Evolutionary conservation across 1,284 basidiomycete species (phyloP).

Genomic region (Puccinia triticina): DNA sequence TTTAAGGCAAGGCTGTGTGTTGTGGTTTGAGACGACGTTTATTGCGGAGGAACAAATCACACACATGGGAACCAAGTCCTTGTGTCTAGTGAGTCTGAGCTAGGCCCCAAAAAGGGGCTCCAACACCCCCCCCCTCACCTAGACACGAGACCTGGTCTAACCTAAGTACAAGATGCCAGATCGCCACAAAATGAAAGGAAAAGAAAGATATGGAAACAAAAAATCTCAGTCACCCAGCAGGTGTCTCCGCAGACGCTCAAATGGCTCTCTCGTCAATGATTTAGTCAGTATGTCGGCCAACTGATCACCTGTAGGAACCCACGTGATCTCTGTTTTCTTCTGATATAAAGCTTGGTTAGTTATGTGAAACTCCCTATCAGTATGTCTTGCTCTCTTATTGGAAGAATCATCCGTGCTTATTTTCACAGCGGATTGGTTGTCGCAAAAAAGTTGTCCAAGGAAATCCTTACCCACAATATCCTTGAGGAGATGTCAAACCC

Average conservation of each 20-base stretch:
- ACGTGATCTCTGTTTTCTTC: not conserved
- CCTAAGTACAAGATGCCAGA: no score
- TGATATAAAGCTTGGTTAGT: no score
- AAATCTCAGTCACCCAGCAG: no score
- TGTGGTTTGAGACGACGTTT: no score
- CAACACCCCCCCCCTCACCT: no score
- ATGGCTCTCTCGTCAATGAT: not conserved
- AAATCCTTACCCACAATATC: not conserved
- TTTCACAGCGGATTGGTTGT: constrained; percentile 5
- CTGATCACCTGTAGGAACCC: not conserved
- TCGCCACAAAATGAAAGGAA: no score
- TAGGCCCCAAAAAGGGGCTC: no score
- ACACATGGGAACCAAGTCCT: no score
- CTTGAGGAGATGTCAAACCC: not conserved
- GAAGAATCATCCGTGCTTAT: constrained; percentile 4
- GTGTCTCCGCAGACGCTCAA: not conserved
- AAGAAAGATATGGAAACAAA: no score
- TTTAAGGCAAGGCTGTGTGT: not conserved
- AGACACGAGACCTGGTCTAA: no score
- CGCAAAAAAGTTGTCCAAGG: not conserved
- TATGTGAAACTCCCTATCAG: constrained; percentile 15
- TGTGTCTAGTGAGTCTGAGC: no score
- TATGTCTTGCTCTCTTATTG: constrained; percentile 14
- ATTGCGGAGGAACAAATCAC: no score
- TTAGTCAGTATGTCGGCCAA: constrained; percentile 28